Evolutionary conservation across 2,329 filamentous ascomycete species (phyloP).

Genomic region (Nigrospora osmanthi): DNA sequence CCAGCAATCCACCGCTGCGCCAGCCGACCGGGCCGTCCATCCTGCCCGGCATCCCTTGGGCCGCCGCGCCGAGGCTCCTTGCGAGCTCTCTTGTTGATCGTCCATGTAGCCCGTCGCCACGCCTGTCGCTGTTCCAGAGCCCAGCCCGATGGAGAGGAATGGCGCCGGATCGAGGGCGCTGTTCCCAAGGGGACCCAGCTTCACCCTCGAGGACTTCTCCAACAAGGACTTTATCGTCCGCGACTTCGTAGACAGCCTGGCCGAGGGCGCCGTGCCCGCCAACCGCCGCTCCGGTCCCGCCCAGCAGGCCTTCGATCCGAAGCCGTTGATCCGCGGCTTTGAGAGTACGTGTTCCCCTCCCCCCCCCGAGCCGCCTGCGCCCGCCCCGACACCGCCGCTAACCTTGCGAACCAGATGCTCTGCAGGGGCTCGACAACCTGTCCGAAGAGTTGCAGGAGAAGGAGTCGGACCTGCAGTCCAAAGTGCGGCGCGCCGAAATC

Average conservation of each 20-base stretch:
- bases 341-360: slow-evolving; percentile 48
- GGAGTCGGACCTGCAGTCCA: slow-evolving; percentile 84
- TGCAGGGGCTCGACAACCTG: slow-evolving; percentile 61
- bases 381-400: no score
- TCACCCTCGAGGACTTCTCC: slow-evolving; percentile 82
- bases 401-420: slow-evolving; percentile 38
- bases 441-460: slow-evolving; percentile 80
- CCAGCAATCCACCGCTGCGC: no score
- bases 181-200: slow-evolving; percentile 72
- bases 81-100: background rate
- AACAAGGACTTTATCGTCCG: slow-evolving; percentile 94
- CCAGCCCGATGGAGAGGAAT: slow-evolving; percentile 30
- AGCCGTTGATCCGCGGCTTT: slow-evolving; percentile 92
- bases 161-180: slow-evolving; percentile 52
- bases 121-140: background rate
- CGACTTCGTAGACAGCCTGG: slow-evolving; percentile 91
- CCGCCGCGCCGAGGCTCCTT: no score
- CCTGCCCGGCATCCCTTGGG: no score
- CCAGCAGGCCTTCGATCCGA: slow-evolving; percentile 75
- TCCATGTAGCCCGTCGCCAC: background rate
- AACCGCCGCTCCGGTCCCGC: slow-evolving; percentile 69
- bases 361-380: background rate
- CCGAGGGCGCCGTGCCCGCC: slow-evolving; percentile 72
- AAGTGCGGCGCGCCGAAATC: slow-evolving; percentile 82
- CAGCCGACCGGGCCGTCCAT: no score